Base-by-base conservation (phyloP, 2,329 filamentous ascomycete genomes). In the Aureobasidium uvarum region DNA sequence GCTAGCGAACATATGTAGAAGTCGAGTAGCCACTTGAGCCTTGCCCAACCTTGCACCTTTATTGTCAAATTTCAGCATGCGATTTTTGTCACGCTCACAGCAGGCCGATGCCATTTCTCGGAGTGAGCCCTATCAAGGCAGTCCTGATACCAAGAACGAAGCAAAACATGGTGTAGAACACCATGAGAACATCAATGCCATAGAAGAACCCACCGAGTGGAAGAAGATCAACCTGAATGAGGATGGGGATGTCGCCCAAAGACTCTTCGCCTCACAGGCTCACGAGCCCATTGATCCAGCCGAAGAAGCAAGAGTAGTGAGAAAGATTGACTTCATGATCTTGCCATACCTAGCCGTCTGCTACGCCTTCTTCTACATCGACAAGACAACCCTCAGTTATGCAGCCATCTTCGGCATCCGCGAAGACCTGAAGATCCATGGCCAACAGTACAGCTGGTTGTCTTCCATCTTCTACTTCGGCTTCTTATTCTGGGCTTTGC, bases 371-470 rank as follows among this genome's bases (percentile, higher is more conserved):
- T 76, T 75, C 69, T 75, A 75, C 68, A 68, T 75, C 55, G 74
- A 76, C 70, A 76, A 86, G 77, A 86, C 84, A 0, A 86, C 82
- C 0, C 74, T 86, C 36, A 85, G 81, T 0, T 89, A 88, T 68
- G 86, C 87, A 0, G 86, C 86, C 23, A 85, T 89, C 58, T 88
- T 89, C 66, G 85, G 85, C 1, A 84, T 89, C 66, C 78, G 80
- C 33, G 80, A 86, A 2, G 85, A 87, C 67, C 78, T 88, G 10
- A 69, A 81, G 16, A 77, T 89, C 1, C 76, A 80, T n/a, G 84
- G 84, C 1, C 80, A 81, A 0, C 77, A 87, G 67, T 89, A 88
- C 70, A 84, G 77, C 66, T 86, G 83, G 81, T 74, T 84, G 0
- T 80, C 78, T 38, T 80, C 77, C 65, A 78, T 84, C 14, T 85